A percentile compares a stretch with the other conserved stretches of the same genome.
phyloP scores from a whole-genome alignment of 2,329 filamentous ascomycete genomes.

The Elsinoe batatas region DNA sequence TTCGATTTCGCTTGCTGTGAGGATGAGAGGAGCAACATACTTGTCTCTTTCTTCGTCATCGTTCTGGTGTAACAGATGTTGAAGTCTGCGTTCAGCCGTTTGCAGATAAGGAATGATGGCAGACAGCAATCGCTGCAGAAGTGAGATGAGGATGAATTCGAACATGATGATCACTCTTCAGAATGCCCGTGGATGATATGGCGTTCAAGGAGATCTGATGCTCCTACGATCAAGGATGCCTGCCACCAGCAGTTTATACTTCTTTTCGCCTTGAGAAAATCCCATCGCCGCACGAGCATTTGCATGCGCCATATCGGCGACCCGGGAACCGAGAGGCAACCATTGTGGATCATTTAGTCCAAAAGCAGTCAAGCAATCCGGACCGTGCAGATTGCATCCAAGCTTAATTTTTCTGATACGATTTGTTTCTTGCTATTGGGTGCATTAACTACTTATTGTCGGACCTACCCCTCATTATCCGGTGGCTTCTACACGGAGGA shows the following conservation, averaged over 20 bases:
- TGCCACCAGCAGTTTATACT: background rate
- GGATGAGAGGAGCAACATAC: background rate
- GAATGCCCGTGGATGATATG: background rate
- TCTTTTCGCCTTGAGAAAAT: background rate
- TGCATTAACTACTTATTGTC: background rate
- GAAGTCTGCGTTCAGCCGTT: background rate
- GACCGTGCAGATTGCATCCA: conserved; percentile 1
- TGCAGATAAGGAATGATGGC: conserved; percentile 2
- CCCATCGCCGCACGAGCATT: conserved; percentile 1
- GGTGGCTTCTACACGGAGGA: background rate
- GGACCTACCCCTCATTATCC: background rate
- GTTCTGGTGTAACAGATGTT: conserved; percentile 1
- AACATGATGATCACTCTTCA: background rate
- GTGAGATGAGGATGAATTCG: background rate
- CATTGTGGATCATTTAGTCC: background rate
- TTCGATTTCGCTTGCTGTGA: background rate
- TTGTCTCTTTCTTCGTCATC: background rate
- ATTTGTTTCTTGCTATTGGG: background rate
- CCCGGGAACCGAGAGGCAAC: background rate
- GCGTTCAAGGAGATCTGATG: background rate
- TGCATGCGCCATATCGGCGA: conserved; percentile 2
- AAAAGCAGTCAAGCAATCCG: conserved; percentile 1
- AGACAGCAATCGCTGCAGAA: background rate
- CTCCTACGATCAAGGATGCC: background rate
- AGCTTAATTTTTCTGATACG: background rate